Conservation (phyloP, 2,329 filamentous ascomycete species). For the Aspergillus puulaauensis region DNA sequence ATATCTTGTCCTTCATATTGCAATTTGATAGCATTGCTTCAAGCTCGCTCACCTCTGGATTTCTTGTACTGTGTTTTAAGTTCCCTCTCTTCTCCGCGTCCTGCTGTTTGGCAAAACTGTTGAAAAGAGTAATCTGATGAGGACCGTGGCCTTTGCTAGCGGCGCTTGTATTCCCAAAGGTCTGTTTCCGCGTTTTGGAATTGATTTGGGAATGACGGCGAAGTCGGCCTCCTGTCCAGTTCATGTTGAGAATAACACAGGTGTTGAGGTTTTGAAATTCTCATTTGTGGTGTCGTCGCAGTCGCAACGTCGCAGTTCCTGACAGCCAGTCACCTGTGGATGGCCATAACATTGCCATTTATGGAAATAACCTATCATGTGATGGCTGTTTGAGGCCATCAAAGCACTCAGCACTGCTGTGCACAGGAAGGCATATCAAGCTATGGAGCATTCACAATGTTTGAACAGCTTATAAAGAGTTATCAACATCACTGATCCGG, state of each 20-base stretch:
- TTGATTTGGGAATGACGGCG: slow-evolving; percentile 39
- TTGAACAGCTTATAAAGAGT: too few relatives aligned
- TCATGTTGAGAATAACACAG: slow-evolving; percentile 31
- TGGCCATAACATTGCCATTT: neutral
- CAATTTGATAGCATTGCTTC: neutral
- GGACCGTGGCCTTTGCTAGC: slow-evolving; percentile 11
- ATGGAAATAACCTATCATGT: neutral
- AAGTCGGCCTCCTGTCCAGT: slow-evolving; percentile 46
- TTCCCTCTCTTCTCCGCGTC: neutral
- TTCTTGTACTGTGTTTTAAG: neutral
- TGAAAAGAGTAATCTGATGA: slow-evolving; percentile 16
- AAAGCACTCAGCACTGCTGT: neutral
- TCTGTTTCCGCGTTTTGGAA: slow-evolving; percentile 31
- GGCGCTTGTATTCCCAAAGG: slow-evolving; percentile 33
- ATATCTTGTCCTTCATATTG: neutral
- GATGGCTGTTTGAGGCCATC: neutral
- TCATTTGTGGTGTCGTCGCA: neutral
- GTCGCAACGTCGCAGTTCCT: neutral
- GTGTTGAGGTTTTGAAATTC: neutral
- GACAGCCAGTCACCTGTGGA: neutral
- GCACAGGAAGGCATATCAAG: neutral
- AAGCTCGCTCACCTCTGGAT: neutral
- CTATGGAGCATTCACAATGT: too few relatives aligned
- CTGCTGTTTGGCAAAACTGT: slow-evolving; percentile 6
- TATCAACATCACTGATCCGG: too few relatives aligned